Evolutionary conservation across 495 filamentous ascomycete species (phyloP), one percentile per base, ranked within the genome.

Genomic region (Aspergillus bridgeri): DNA sequence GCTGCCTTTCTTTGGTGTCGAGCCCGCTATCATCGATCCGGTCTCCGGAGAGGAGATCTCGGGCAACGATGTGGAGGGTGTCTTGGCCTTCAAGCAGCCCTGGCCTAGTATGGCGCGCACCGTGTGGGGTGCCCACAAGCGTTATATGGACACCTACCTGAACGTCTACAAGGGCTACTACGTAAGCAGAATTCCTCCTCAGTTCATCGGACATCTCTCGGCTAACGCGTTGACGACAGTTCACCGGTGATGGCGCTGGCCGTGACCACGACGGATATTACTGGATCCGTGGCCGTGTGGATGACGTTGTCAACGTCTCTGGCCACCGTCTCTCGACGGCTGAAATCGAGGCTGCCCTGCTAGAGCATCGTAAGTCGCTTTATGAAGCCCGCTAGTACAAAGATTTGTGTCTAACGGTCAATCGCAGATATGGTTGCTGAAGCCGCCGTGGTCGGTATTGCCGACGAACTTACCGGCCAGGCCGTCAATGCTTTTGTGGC

Each of bases 61-160:
- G 61, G 94, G 95, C 43, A 98, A 99, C 66, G 92, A 98, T 69
- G 94, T 99, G 52, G 94, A 99, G 76, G 94, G 94, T 75, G 93
- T 99, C 19, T 81, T 99, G 55, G 93, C 91, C 48, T 93, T 99
- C 81, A 98, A 97, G 85, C 89, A 97, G 76, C 82, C 94, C 49
- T 99, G 95, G 95, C 94, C 94, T 22, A 96, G 91, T 74, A 98
- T 99, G 92, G 92, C 94, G 50, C 89, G 94, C 58, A 99, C 94
- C 44, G 92, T 99, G 60, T 99, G 91, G 90, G 95, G 91, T 60
- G 90, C 92, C 18, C 94, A 98, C 80, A 93, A 93, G 84, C 83
- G 94, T 60, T 98, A 96, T 74, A 95, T 97, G 92, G 94, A 98
- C 54, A 97, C 95, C 22, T 98, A 98, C 75, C 75, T 98, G 61